Base-by-base conservation (phyloP, 2,329 filamentous ascomycete genomes). In the Diaporthe vaccinii region DNA sequence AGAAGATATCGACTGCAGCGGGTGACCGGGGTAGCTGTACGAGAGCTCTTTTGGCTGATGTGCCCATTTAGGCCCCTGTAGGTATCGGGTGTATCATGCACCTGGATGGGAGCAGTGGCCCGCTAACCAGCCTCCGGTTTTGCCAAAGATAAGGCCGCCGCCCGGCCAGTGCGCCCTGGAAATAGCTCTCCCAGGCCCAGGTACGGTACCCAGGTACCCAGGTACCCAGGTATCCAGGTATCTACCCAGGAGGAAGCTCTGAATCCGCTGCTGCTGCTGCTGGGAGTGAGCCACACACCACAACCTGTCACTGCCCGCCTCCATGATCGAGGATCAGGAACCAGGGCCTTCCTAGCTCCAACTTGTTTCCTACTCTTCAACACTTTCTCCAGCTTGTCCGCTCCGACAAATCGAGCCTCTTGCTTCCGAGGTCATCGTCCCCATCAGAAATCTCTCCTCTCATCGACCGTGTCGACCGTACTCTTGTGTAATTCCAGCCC, bases 71-170 rank as follows among this genome's bases (percentile, higher is more conserved):
- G 34, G 49, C 57, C 55, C 28, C 51, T 58, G 68, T 53, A 73
- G 36, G 68, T 61, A 72, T 12, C 41, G 20, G 3, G 41, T 17
- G 25, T 25, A 34, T 75, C 68, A 31, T 58, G 51, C 39, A 62
- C 22, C 49, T 41, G 49, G 4, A 34, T 53, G 22, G 57, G 44
- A 62, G 57, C 14, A 20, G 39, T 31, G 36, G 41, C 53, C 68
- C 55, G 49, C 59, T 72, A 62, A 75, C 73, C 72, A 76, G 75
- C 75, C 75, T 68, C 73, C 59, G 20, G 39, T 49, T 69, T 75
- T 72, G 41, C 46, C 28, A 44, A 57, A 72, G 75, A 76, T 76
- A 76, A 76, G 75, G 53, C 46, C 72, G 61, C 61, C 41, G 41
- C 39, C 70, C 53, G 69, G 69, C 59, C 69, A 36, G 31, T n/a